A percentile compares a stretch with the other conserved stretches of the same genome.
phyloP scores from a whole-genome alignment of 2,329 filamentous ascomycete genomes.

The Gaeumannomyces tritici region DNA sequence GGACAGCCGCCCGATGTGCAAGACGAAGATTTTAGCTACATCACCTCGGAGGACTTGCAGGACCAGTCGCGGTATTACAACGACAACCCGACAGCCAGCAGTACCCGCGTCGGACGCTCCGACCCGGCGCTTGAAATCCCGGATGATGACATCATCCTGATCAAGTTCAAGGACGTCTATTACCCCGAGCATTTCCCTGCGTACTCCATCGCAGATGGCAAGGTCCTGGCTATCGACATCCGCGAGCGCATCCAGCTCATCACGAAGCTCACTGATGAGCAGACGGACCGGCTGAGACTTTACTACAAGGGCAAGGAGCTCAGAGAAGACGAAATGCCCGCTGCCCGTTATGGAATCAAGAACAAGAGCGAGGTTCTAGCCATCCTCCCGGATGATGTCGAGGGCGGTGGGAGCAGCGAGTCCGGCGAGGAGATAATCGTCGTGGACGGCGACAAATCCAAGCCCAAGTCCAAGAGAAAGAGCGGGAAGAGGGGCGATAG shows the following conservation, averaged over 20 bases:
- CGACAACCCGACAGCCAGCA: constrained; percentile 13
- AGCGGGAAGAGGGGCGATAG: constrained; percentile 31
- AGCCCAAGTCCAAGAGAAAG: constrained; percentile 24
- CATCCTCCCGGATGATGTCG: constrained; percentile 42
- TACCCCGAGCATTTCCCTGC: constrained; percentile 66
- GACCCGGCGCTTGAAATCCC: constrained; percentile 18
- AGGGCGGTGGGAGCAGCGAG: constrained; percentile 19
- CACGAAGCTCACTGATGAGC: constrained; percentile 49
- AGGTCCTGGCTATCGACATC: constrained; percentile 57
- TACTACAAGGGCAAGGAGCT: constrained; percentile 65
- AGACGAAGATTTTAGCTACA: constrained; percentile 73
- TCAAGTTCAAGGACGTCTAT: constrained; percentile 57
- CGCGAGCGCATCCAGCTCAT: constrained; percentile 58
- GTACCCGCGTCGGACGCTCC: constrained; percentile 7
- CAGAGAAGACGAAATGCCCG: constrained; percentile 49
- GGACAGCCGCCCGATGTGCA: constrained; percentile 50
- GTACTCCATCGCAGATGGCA: constrained; percentile 65
- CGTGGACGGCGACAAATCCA: constrained; percentile 37
- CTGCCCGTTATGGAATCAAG: constrained; percentile 52
- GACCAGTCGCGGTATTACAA: constrained; percentile 31
- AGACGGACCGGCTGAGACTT: constrained; percentile 49
- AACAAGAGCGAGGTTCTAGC: constrained; percentile 53
- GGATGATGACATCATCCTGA: constrained; percentile 61
- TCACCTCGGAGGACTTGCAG: constrained; percentile 66
- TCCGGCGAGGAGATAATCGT: constrained; percentile 33